Conservation (phyloP, 495 filamentous ascomycete genomes). For the Alectoria sarmentosa region DNA sequence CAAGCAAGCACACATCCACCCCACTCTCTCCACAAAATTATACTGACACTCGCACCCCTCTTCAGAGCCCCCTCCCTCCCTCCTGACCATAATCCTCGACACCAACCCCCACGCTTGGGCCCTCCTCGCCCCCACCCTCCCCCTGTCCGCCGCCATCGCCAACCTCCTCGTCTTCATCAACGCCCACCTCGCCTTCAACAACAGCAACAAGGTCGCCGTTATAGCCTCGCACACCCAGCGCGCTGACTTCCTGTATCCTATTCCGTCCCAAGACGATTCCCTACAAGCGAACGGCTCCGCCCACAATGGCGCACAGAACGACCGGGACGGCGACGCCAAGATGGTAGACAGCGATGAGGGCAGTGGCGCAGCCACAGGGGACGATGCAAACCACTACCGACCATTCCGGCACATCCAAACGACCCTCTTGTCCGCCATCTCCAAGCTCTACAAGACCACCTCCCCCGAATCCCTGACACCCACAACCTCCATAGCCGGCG, state of each 20-base stretch:
- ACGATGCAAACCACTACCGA: constrained; percentile 76
- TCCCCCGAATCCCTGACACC: constrained; percentile 53
- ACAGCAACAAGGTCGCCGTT: constrained; percentile 88
- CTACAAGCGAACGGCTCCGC: constrained; percentile 25
- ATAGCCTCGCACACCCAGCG: constrained; percentile 80
- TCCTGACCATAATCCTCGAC: constrained; percentile 88
- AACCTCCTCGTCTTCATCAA: constrained; percentile 96
- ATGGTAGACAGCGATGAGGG: constrained; percentile 36
- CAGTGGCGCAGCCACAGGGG: constrained; percentile 26
- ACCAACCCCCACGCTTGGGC: constrained; percentile 96
- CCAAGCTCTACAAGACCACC: constrained; percentile 60
- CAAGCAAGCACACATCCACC: constrained; percentile 27
- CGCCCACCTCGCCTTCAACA: constrained; percentile 85
- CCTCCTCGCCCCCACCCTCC: constrained; percentile 63
- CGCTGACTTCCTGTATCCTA: constrained; percentile 84
- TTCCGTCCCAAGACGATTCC: constrained; percentile 26
- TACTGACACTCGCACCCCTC: constrained; percentile 22
- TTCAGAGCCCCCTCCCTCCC: constrained; percentile 67
- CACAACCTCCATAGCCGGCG: constrained; percentile 81
- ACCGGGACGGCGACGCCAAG: constrained; percentile 33
- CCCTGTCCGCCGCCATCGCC: constrained; percentile 75
- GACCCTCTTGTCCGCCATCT: constrained; percentile 64
- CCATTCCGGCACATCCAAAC: constrained; percentile 82
- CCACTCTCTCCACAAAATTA: not conserved
- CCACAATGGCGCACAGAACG: constrained; percentile 19